Percentiles rank a stretch among this genome's conserved stretches.
Conservation (phyloP, 257 asterid genomes). For the Solanum chiquidenum region DNA sequence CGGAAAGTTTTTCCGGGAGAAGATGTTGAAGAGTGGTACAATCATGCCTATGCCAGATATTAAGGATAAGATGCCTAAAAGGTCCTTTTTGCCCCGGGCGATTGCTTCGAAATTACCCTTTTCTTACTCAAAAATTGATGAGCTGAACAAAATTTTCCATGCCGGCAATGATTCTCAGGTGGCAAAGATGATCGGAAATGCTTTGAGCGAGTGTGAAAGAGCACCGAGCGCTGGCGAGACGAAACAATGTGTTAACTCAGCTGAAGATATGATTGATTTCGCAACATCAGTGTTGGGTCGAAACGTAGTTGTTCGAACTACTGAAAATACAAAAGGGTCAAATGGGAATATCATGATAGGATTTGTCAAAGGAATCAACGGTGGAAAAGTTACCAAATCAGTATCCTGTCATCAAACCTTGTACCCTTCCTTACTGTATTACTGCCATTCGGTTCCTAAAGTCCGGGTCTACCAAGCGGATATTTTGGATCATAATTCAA, state of each 20-base stretch:
- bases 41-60: slow-evolving; percentile 87
- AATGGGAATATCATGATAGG: slow-evolving; percentile 40
- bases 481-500: slow-evolving; percentile 47
- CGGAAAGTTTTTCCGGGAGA: slow-evolving; percentile 73
- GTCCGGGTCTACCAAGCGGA: slow-evolving; percentile 94
- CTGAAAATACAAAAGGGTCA: slow-evolving; percentile 43
- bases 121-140: slow-evolving; percentile 42
- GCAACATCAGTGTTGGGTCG: slow-evolving; percentile 65
- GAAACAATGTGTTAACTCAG: slow-evolving; percentile 66
- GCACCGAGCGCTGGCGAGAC: slow-evolving; percentile 68
- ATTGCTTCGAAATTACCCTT: slow-evolving; percentile 68
- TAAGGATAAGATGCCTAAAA: slow-evolving; percentile 75
- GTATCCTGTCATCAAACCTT: slow-evolving; percentile 88
- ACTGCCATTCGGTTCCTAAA: slow-evolving; percentile 88
- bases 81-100: slow-evolving; percentile 77
- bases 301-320: slow-evolving; percentile 43
- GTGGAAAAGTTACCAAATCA: slow-evolving; percentile 62
- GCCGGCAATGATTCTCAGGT: slow-evolving; percentile 37
- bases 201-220: slow-evolving; percentile 61
- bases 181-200: slow-evolving; percentile 29
- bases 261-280: slow-evolving; percentile 89
- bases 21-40: slow-evolving; percentile 48
- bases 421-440: slow-evolving; percentile 62
- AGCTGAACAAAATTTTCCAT: slow-evolving; percentile 47
- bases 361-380: slow-evolving; percentile 49